Percentiles rank a stretch among this genome's conserved stretches.
Evolutionary conservation across 2,329 filamentous ascomycete species (phyloP).

Genomic region (Ambrosiella beaveri): DNA sequence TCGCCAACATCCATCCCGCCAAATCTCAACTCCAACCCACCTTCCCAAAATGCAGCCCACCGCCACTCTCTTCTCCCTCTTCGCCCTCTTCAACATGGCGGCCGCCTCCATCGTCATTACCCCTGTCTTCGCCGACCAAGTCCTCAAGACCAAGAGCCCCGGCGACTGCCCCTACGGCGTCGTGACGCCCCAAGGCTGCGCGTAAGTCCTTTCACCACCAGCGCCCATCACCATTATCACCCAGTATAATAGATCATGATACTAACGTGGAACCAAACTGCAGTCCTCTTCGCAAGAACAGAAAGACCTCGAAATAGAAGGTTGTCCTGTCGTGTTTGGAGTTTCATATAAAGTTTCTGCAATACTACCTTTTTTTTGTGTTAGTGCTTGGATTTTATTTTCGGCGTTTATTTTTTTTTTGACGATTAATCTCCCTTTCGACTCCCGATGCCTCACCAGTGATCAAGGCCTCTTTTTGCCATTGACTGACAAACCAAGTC

Average conservation of each 20-base stretch:
- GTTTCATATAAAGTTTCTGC: background rate
- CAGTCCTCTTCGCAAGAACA: background rate
- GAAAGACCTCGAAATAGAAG: background rate
- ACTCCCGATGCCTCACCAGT: no score
- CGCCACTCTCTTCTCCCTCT: conserved; percentile 21
- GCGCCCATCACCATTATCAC: background rate
- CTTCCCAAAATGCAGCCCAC: conserved; percentile 24
- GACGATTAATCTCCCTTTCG: no score
- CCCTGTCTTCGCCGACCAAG: conserved; percentile 32
- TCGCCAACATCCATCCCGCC: background rate
- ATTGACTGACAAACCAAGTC: background rate
- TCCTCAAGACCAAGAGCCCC: conserved; percentile 26
- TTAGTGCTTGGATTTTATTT: no score
- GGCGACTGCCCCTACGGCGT: conserved; percentile 41
- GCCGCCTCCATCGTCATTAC: conserved; percentile 39
- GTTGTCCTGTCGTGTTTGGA: background rate
- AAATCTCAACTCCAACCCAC: background rate
- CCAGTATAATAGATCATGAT: background rate
- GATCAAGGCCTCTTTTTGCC: no score
- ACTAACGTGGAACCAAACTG: background rate
- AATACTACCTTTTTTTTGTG: background rate
- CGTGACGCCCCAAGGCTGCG: conserved; percentile 39
- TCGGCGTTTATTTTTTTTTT: no score
- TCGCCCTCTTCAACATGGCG: conserved; percentile 29
- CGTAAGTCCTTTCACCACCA: conserved; percentile 23